Evolutionary conservation across 1,139 yeast species (phyloP).

Genomic region (Pichia sp.): DNA sequence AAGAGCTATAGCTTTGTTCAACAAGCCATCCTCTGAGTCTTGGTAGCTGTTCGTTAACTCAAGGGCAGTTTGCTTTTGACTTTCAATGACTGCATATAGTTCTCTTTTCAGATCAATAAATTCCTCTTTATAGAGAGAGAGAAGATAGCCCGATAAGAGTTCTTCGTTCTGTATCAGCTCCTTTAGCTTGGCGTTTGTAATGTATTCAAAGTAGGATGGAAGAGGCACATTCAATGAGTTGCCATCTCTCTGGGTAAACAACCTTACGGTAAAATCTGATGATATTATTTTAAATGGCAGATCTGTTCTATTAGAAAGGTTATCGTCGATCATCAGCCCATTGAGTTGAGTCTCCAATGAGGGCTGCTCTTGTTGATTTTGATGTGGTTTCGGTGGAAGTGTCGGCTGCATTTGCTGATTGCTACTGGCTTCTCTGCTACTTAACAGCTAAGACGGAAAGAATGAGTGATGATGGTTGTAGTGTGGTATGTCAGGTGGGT

Average conservation of each 20-base stretch:
- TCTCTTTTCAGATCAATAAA: constrained; percentile 16
- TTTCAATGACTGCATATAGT: constrained; percentile 14
- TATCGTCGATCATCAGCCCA: background rate
- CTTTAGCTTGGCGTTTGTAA: constrained; percentile 29
- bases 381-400: constrained; percentile 4
- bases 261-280: background rate
- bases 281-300: constrained; percentile 1
- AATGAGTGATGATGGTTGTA: too few species aligned
- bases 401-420: constrained; percentile 1
- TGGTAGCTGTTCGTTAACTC: constrained; percentile 27
- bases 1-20: constrained; percentile 9
- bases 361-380: background rate
- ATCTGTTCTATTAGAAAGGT: background rate
- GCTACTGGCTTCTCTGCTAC: background rate
- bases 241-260: background rate
- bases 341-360: background rate
- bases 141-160: constrained; percentile 31
- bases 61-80: constrained; percentile 23
- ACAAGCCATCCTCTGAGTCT: constrained; percentile 7
- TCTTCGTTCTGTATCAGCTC: constrained; percentile 26
- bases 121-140: constrained; percentile 11
- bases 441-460: too few species aligned
- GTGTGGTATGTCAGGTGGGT: too few species aligned
- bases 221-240: constrained; percentile 1
- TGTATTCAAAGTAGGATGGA: constrained; percentile 9